These are phyloP conservation scores for Aspergillus floridensis DNA, from an alignment of 2,329 filamentous ascomycete genomes.

Conservation along the genomic window DNA sequence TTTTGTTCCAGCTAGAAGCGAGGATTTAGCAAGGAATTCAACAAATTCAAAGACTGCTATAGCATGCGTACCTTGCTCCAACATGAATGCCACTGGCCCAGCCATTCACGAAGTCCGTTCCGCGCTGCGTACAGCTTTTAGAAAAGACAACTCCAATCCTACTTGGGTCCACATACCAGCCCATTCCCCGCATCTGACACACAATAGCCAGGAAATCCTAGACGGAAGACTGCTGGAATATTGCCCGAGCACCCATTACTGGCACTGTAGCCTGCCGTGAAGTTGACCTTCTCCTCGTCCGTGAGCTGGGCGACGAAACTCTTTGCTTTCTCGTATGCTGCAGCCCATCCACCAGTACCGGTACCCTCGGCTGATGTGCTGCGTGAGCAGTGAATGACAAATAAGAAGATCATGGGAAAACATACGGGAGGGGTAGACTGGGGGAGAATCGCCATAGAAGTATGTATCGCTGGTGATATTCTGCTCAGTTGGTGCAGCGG, in stretches of 20 bases:
- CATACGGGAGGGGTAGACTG: slow-evolving; percentile 26
- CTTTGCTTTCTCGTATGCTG: slow-evolving; percentile 38
- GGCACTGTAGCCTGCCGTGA: slow-evolving; percentile 25
- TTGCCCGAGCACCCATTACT: slow-evolving; percentile 32
- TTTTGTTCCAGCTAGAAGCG: slow-evolving; percentile 59
- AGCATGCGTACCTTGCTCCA: slow-evolving; percentile 24
- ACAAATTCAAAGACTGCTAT: too few species aligned
- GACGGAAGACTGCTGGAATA: slow-evolving; percentile 30
- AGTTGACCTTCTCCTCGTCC: slow-evolving; percentile 43
- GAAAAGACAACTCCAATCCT: too few species aligned
- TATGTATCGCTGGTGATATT: slow-evolving; percentile 23
- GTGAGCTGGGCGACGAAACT: slow-evolving; percentile 41
- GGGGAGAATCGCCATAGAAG: slow-evolving; percentile 26
- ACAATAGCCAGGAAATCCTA: slow-evolving; percentile 40
- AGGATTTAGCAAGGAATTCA: not conserved
- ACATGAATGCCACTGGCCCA: slow-evolving; percentile 25
- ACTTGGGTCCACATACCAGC: slow-evolving; percentile 24
- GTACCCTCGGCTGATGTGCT: slow-evolving; percentile 17
- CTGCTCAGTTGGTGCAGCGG: slow-evolving; percentile 9
- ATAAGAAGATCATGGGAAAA: not conserved
- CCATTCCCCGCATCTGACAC: slow-evolving; percentile 45
- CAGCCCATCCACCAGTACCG: slow-evolving; percentile 36
- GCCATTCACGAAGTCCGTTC: slow-evolving; percentile 28
- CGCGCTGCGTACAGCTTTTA: slow-evolving; percentile 22
- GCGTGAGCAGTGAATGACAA: not conserved